Conservation (phyloP, 208 protist genomes). For the Leishmania tropica region DNA sequence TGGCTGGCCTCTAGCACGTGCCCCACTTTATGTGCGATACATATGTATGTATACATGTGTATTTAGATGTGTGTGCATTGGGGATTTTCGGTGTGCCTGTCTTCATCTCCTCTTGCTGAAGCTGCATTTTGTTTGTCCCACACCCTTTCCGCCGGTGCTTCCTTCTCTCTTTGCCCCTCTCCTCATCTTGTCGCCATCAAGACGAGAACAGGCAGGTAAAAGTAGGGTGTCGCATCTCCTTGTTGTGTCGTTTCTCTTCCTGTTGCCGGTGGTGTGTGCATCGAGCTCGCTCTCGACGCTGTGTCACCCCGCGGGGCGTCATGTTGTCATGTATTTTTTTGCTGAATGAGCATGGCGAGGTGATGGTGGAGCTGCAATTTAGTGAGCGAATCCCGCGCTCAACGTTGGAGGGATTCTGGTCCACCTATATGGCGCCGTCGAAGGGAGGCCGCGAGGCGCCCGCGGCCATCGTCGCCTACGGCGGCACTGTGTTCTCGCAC, state of each 20-base stretch:
- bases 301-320: not conserved
- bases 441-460: slow-evolving; percentile 43
- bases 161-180: not conserved
- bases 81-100: not conserved
- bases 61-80: no score
- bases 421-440: slow-evolving; percentile 47
- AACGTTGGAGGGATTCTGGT: slow-evolving; percentile 80
- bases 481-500: slow-evolving; percentile 69
- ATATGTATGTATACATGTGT: no score
- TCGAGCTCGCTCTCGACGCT: not conserved
- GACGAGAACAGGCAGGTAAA: not conserved
- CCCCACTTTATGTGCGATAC: not conserved
- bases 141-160: not conserved
- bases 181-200: not conserved
- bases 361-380: slow-evolving; percentile 91
- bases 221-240: not conserved
- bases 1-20: not conserved
- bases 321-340: slow-evolving; percentile 86
- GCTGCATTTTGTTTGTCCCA: not conserved
- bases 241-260: not conserved
- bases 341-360: slow-evolving; percentile 73
- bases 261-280: no score
- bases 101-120: not conserved
- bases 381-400: slow-evolving; percentile 67
- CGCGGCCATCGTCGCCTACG: slow-evolving; percentile 53